Percentiles rank a stretch among this genome's conserved stretches.
Conservation (phyloP, 768 basidiomycete genomes). For the Atractiella rhizophila region DNA sequence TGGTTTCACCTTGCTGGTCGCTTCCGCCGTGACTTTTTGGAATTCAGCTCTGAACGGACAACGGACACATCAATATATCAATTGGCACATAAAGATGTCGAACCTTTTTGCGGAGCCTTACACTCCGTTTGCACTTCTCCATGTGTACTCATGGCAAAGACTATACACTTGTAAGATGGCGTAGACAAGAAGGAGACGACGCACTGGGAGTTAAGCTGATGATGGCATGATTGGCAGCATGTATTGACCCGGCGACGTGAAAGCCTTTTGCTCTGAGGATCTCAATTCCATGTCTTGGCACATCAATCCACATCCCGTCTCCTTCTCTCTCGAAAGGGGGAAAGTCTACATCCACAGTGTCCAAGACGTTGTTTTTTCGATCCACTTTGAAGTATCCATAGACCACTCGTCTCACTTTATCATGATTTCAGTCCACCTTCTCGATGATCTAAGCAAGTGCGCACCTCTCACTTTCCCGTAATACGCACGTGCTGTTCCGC, state of each 20-base stretch:
- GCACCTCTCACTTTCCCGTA: conserved; percentile 32
- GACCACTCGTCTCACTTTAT: conserved; percentile 39
- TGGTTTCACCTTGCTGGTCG: conserved; percentile 12
- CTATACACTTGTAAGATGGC: too few species aligned
- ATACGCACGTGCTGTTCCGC: conserved; percentile 33
- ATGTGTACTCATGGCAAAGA: conserved; percentile 34
- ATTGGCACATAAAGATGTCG: too few species aligned
- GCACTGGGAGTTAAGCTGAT: conserved; percentile 33
- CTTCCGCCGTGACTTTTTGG: conserved; percentile 11
- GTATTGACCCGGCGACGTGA: conserved; percentile 52
- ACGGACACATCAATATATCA: too few species aligned
- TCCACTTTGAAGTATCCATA: conserved; percentile 59
- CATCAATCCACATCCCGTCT: conserved; percentile 55
- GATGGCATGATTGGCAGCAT: conserved; percentile 60
- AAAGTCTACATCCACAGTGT: conserved; percentile 50
- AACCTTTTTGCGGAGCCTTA: conserved; percentile 24
- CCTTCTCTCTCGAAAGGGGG: conserved; percentile 50
- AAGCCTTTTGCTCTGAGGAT: conserved; percentile 34
- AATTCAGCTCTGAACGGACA: conserved; percentile 15
- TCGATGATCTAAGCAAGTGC: background rate
- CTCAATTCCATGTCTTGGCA: conserved; percentile 32
- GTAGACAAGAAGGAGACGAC: too few species aligned
- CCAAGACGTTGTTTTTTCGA: conserved; percentile 38
- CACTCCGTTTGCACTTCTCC: conserved; percentile 58
- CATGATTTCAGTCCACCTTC: background rate